Percentiles rank a stretch among this genome's conserved stretches.
Conservation (phyloP, 2,329 filamentous ascomycete species). For the Neoascochyta sp. region DNA sequence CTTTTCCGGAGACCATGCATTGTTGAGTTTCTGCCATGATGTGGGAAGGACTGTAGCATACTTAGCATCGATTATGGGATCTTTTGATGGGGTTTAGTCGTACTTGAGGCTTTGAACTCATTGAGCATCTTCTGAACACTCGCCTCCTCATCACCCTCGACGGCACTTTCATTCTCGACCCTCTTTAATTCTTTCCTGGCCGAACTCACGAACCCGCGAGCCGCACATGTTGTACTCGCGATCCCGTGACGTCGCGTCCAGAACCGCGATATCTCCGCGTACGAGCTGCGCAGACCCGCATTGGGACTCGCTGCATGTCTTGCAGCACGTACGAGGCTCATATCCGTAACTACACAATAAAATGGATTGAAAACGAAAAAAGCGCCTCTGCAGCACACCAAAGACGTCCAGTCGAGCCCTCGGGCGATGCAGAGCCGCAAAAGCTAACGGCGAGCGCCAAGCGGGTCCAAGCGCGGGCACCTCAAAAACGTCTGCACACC, state of each 20-base stretch:
- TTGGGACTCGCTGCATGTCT: conserved; percentile 11
- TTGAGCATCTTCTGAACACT: conserved; percentile 22
- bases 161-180: too few relatives aligned
- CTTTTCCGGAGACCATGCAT: conserved; percentile 35
- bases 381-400: too few relatives aligned
- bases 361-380: too few relatives aligned
- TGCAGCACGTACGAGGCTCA: conserved; percentile 22
- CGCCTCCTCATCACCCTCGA: too few relatives aligned
- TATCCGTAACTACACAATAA: conserved; percentile 4
- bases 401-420: conserved; percentile 1
- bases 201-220: too few relatives aligned
- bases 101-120: conserved; percentile 33
- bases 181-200: too few relatives aligned
- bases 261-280: conserved; percentile 34
- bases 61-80: background rate
- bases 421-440: conserved; percentile 1
- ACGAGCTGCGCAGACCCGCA: conserved; percentile 24
- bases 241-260: conserved; percentile 30
- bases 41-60: conserved; percentile 11
- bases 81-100: too few relatives aligned
- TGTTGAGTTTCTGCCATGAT: conserved; percentile 21
- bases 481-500: conserved; percentile 35
- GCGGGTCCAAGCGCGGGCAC: conserved; percentile 19
- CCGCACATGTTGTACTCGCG: too few relatives aligned
- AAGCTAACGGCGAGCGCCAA: conserved; percentile 6